Evolutionary conservation across 2,329 filamentous ascomycete species (phyloP).

Genomic region (Neurospora crassa): DNA sequence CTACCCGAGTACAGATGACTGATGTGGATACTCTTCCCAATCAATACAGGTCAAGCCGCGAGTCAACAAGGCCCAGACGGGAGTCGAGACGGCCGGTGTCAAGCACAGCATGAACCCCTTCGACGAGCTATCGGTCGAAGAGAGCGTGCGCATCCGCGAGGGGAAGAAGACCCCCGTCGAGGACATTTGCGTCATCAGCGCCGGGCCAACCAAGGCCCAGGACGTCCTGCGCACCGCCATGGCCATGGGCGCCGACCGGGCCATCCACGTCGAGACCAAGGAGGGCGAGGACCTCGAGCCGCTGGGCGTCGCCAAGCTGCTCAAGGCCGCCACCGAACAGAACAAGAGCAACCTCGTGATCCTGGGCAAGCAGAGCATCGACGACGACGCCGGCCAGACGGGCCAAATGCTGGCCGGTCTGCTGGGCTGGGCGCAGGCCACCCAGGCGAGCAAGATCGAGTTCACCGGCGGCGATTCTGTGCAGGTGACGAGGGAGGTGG

Average conservation of each 20-base stretch:
- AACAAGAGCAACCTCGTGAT: conserved; percentile 89
- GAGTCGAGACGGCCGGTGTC: conserved; percentile 82
- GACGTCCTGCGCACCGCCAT: conserved; percentile 92
- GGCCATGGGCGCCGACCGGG: conserved; percentile 96
- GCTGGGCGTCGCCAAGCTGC: conserved; percentile 82
- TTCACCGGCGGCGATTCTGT: conserved; percentile 62
- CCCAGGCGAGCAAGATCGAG: conserved; percentile 77
- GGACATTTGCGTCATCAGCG: conserved; percentile 84
- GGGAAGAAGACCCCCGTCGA: conserved; percentile 69
- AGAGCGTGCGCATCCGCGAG: conserved; percentile 89
- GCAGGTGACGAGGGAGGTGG: conserved; percentile 82
- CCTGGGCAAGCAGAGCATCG: conserved; percentile 95
- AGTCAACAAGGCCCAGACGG: conserved; percentile 67
- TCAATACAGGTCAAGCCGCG: conserved; percentile 51
- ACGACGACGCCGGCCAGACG: conserved; percentile 91
- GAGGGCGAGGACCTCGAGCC: conserved; percentile 77
- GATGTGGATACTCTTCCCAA: conserved; percentile 1
- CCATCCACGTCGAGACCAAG: conserved; percentile 73
- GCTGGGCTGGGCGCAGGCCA: conserved; percentile 88
- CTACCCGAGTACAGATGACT: conserved; percentile 1
- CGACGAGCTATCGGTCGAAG: conserved; percentile 95
- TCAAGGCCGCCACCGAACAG: conserved; percentile 67
- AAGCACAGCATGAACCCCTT: conserved; percentile 99
- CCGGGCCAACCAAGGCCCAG: conserved; percentile 76
- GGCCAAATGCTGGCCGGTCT: conserved; percentile 96